Evolutionary conservation across 257 asterid species (phyloP), one percentile per base, ranked within the genome.

Genomic region (Nicotiana attenuata): DNA sequence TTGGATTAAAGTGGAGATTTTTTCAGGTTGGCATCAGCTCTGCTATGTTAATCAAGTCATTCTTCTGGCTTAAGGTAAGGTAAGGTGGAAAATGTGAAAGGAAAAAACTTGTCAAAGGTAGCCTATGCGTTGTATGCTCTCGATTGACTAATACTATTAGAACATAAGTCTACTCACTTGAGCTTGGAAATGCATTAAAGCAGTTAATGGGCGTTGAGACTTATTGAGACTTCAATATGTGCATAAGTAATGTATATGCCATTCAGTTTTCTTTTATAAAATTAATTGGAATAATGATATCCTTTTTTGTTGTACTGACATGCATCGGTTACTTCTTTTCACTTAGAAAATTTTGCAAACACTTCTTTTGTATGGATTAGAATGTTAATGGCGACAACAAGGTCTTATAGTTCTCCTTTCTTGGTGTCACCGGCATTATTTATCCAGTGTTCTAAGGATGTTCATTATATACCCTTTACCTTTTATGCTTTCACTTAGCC

Each of bases 401-500:
- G 61, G 11, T 73, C 59, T 20, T 22, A 22, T 71, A 71, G 7
- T 71, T 47, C 38, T 47, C 15, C 78, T 50, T 75, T 50, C 45
- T 50, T 75, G 80, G 47, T 75, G 10, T 75, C 64, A 15, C 24
- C n/a, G 22, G 78, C 41, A 22, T 73, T 47, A 47, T 73, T 45
- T 45, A 24, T 73, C 38, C 38, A 45, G 38, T 47, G 61, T 47
- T 22, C 14, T 71, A 45, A 71, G 60, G 78, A 47, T 47, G 78
- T 73, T 73, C 57, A 47, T 45, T 45, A 26, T 71, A 45, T 14
- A 45, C 38, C 38, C 19, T 71, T 71, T 33, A 22, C 41, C 10
- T 24, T 50, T 68, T 80, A 77, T 85, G 97, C 90, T 91, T 94
- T 90, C 90, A 50, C 92, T 93, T 85, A 92, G 85, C 90, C 76